Base-by-base conservation (phyloP, 2,329 filamentous ascomycete genomes). In the Chalaropsis thielavioides region DNA sequence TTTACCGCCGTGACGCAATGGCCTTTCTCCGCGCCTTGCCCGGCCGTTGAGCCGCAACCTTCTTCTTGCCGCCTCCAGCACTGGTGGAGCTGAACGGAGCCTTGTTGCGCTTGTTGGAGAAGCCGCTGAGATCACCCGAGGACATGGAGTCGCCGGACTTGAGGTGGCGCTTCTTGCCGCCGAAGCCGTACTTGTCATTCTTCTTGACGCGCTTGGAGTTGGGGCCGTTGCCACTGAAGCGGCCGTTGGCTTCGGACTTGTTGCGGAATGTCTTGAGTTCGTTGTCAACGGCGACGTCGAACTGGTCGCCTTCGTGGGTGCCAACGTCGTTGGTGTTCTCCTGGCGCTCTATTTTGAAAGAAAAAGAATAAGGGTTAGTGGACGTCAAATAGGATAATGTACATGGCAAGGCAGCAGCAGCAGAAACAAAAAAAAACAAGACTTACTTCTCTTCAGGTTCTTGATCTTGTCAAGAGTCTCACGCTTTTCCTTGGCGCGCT, bases 391-490 rank as follows among this genome's bases (percentile, higher is more conserved):
- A 56, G 15, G 15, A 38, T 15, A 5, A 5, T 38, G 17, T 6
- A 10, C 15, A 27, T 2, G 31, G 31, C 31, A 31, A 31, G 31
- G 31, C 3, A 31, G 31, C 31, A 38, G 19, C 19, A 17, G 8
- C 40, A 44, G 54, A 54, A 22, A 58, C n/a, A n/a, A 31, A 31
- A 8, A 61, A 17, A 60, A n/a, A 10, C n/a, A 22, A 46, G 44
- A 83, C 90, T 70, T 82, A 97, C 92, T 99, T 80, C 92, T 85
- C 85, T 99, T 99, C 71, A 99, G 78, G 35, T 84, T 82, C 77
- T 92, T 91, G 73, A 99, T 96, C 82, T 96, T 96, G 71, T 97
- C 94, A 69, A 99, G 79, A 3, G 91, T 95, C 68, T 95, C 89
- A 71, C 85, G 86, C 86, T 96, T 96, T 72, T 86, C 87, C 81